Evolutionary conservation across 108 stramenopile genomes (phyloP), one percentile per base, ranked within the genome.

Genomic region (Cyclotella sp.): DNA sequence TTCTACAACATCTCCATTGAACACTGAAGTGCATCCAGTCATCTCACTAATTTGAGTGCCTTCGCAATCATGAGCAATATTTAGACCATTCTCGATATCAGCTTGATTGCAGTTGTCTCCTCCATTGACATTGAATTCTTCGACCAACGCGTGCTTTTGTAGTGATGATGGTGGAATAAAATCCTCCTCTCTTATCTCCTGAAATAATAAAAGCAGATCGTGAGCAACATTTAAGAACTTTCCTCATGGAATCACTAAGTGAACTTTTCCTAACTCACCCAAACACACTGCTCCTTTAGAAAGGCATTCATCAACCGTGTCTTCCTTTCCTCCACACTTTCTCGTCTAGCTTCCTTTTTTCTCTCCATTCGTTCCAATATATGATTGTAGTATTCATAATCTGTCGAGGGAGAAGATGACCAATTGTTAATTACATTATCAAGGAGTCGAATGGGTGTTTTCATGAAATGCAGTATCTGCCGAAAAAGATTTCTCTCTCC

Each of bases 291-390:
- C 57, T 44, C 71, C 41, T 72, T 72, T 21, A 34, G n/a, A 46
- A 72, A 72, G 9, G 71, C 71, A 34, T 57, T 43, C 71, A 57
- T 72, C 58, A 72, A 47, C 43, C 71, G 29, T 28, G 58, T 22
- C 26, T 24, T 55, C 58, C 71, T 54, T 9, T 72, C 71, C 58
- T 72, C 71, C 16, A 46, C 44, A 29, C 55, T 44, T 39, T 72
- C 71, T 57, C 39, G 34, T 21, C 45, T 45, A 3, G 42, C 59
- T 22, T 57, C 57, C 9, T 55, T 53, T 28, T 72, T 57, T 28
- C 45, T 39, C 43, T 72, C 71, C 71, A 72, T 46, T 57, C 71
- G 40, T 21, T 59, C 58, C 59, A 72, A 55, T 24, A 55, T 55
- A 19, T 21, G 55, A 55, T 55, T 22, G 24, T 55, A 55, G 22